Evolutionary conservation across 306 rosid genomes (phyloP).

Genomic region (Alnus glutinosa): DNA sequence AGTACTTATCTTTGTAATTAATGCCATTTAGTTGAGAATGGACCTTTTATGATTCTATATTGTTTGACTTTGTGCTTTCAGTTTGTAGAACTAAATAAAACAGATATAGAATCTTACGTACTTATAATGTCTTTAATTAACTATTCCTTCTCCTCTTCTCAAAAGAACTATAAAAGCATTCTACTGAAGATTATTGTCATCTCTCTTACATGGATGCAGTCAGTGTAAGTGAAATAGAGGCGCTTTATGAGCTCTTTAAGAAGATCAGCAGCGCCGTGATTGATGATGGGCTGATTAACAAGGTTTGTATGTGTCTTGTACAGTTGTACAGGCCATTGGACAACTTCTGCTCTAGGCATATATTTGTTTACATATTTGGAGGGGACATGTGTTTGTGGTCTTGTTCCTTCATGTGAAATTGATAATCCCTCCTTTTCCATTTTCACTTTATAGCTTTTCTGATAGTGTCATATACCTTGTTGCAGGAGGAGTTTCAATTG

Average conservation of each 20-base stretch:
- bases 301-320: conserved; percentile 49
- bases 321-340: background rate
- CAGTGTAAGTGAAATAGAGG: conserved; percentile 97
- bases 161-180: background rate
- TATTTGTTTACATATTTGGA: background rate
- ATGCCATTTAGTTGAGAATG: conserved; percentile 5
- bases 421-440: background rate
- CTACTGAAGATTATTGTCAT: conserved; percentile 13
- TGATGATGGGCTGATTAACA: conserved; percentile 94
- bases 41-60: conserved; percentile 12
- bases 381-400: conserved; percentile 7
- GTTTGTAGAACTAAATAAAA: conserved; percentile 8
- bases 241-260: conserved; percentile 95
- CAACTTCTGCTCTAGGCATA: conserved; percentile 17
- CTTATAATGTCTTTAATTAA: background rate
- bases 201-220: conserved; percentile 50
- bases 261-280: conserved; percentile 96
- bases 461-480: conserved; percentile 15
- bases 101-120: background rate
- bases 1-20: conserved; percentile 8
- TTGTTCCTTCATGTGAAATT: background rate
- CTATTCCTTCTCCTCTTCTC: background rate
- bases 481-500: conserved; percentile 96
- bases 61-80: conserved; percentile 7
- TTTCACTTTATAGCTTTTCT: background rate